These are phyloP conservation scores for Begonia loranthoides DNA, from an alignment of 306 rosid genomes.

Conservation along the genomic window DNA sequence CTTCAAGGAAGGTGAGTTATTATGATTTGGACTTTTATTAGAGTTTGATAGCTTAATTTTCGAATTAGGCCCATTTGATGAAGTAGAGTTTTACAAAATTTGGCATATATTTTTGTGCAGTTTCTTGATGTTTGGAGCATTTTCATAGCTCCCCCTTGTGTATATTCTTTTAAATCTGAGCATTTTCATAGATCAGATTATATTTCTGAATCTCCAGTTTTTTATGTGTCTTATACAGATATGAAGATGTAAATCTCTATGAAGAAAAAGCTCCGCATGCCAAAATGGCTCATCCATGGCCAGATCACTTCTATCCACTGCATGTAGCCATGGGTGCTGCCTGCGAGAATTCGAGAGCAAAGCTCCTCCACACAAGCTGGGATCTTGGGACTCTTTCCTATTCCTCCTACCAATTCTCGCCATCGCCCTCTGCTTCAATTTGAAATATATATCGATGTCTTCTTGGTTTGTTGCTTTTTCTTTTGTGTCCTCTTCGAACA, in stretches of 20 bases:
- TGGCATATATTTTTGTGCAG: not conserved
- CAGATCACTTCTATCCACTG: conserved; percentile 70
- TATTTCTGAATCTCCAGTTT: no score
- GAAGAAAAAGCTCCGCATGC: conserved; percentile 60
- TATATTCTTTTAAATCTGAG: not conserved
- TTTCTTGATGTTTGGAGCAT: not conserved
- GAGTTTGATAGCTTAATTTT: no score
- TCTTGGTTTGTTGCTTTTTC: no score
- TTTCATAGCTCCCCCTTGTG: not conserved
- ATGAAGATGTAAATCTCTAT: conserved; percentile 63
- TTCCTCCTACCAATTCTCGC: conserved; percentile 57
- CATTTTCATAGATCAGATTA: not conserved
- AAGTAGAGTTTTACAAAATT: not conserved
- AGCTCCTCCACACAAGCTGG: conserved; percentile 55
- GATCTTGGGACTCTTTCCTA: conserved; percentile 44
- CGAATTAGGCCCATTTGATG: no score
- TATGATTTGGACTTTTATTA: no score
- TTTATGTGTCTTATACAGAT: conserved; percentile 18
- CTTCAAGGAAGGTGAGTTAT: conserved; percentile 41
- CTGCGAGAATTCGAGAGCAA: conserved; percentile 40
- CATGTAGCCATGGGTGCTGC: conserved; percentile 85
- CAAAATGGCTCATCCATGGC: conserved; percentile 63
- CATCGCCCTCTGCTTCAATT: no score
- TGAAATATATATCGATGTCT: no score
- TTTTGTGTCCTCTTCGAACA: no score